Evolutionary conservation across 129 eudicot genomes (phyloP).

Genomic region (Solidago caesia): DNA sequence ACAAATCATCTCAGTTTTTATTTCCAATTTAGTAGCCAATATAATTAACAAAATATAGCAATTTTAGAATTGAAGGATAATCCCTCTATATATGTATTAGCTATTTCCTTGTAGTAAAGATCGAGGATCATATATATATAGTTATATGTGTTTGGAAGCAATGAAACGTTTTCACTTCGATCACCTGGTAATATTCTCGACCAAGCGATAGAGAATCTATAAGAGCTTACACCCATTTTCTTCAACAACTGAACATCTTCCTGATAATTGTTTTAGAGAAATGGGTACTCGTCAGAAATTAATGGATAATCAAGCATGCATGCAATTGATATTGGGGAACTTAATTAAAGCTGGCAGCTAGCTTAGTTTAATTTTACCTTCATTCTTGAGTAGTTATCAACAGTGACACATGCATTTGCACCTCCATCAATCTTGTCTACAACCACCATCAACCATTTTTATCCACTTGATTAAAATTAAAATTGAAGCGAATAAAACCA

Average conservation of each 20-base stretch:
- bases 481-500: background rate
- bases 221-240: constrained; percentile 36
- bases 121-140: too few relatives aligned
- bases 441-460: too few relatives aligned
- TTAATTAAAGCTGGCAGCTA: too few relatives aligned
- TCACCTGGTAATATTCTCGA: constrained; percentile 45
- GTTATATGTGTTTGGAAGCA: background rate
- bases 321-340: too few relatives aligned
- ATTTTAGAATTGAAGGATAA: too few relatives aligned
- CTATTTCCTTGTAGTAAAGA: background rate
- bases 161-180: too few relatives aligned
- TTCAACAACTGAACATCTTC: constrained; percentile 40
- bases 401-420: constrained; percentile 24
- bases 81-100: background rate
- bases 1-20: too few relatives aligned
- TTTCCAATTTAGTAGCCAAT: too few relatives aligned
- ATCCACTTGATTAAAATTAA: background rate
- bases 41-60: too few relatives aligned
- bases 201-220: constrained; percentile 50
- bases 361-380: constrained; percentile 6
- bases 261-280: constrained; percentile 1
- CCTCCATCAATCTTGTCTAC: constrained; percentile 14
- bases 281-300: too few relatives aligned
- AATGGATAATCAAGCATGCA: too few relatives aligned
- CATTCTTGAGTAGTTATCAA: constrained; percentile 22